Evolutionary conservation across 352 stramenopile genomes (phyloP), one percentile per base, ranked within the genome.

Genomic region (Phytophthora ohioensis): DNA sequence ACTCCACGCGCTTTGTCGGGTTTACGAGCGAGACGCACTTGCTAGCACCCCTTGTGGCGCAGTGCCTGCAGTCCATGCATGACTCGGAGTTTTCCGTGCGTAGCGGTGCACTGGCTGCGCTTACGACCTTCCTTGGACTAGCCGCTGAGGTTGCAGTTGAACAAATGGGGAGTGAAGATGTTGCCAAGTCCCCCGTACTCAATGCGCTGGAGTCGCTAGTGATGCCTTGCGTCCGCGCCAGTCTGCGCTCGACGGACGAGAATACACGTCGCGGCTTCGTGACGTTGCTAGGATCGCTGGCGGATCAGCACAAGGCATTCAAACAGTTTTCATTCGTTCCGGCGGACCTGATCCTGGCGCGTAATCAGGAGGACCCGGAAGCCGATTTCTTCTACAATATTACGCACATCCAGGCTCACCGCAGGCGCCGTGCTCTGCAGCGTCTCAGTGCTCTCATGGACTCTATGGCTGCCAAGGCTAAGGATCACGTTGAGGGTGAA

Each of bases 301-400:
- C 90, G 0, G 88, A 94, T 49, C 63, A 69, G 8, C 65, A 84
- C 67, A 42, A 73, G 57, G 54, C 62, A 35, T 55, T 78, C 84
- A 57, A 64, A 58, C 45, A 57, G 51, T 84, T 88, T 49, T 39
- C 83, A 15, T 95, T 89, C 46, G 74, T 96, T 17, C 90, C 89
- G 7, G 79, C 73, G 1, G 88, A 97, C 56, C 53, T 97, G 21
- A 71, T 78, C 13, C 58, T 94, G 30, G 65, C 93, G 38, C 85
- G 88, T 52, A 93, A 91, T 52, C 77, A 85, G 9, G 83, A 97
- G 7, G 93, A 98, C 65, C 81, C 90, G 9, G 93, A 99, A 67
- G 88, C 97, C 7, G 97, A 99, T 77, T 99, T 99, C 69, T 99
- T 99, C 82, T 92, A 98, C 69, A 99, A 99, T 76, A 88, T 99